Percentiles rank a stretch among this genome's conserved stretches.
These are phyloP conservation scores for Corynascus novoguineensis DNA, from an alignment of 495 filamentous ascomycete genomes.

Conservation along the genomic window DNA sequence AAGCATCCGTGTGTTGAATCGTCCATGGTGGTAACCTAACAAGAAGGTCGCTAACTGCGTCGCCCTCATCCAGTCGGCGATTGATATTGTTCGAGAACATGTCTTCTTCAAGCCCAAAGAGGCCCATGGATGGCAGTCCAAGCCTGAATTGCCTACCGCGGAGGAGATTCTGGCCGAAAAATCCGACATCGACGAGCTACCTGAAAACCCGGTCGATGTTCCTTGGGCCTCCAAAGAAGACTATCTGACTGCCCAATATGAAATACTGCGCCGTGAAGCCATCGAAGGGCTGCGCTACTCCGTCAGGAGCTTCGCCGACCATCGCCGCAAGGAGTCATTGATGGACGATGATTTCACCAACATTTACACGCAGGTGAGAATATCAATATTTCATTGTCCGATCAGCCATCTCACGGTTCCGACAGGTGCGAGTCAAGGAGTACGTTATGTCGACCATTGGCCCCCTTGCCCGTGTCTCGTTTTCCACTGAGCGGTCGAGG, in stretches of 20 bases:
- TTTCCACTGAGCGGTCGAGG: constrained; percentile 60
- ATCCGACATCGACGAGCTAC: constrained; percentile 33
- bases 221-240: constrained; percentile 43
- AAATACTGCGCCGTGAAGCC: constrained; percentile 60
- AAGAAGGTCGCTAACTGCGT: not conserved
- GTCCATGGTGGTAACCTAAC: no score
- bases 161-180: constrained; percentile 33
- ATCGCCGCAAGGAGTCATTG: constrained; percentile 40
- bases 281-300: constrained; percentile 55
- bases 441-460: constrained; percentile 59
- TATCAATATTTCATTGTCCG: constrained; percentile 5
- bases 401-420: not conserved
- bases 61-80: constrained; percentile 16
- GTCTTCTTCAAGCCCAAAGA: constrained; percentile 22
- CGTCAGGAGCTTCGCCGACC: constrained; percentile 35
- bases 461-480: constrained; percentile 60
- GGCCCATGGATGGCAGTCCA: constrained; percentile 35
- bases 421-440: constrained; percentile 60
- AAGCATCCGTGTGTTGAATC: no score
- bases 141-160: constrained; percentile 42
- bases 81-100: constrained; percentile 28
- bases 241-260: constrained; percentile 61
- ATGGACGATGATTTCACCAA: constrained; percentile 53
- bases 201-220: constrained; percentile 30
- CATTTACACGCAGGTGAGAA: constrained; percentile 71